These are phyloP conservation scores for Lanmaoa rubissima DNA, from an alignment of 768 basidiomycete genomes.

Conservation along the genomic window DNA sequence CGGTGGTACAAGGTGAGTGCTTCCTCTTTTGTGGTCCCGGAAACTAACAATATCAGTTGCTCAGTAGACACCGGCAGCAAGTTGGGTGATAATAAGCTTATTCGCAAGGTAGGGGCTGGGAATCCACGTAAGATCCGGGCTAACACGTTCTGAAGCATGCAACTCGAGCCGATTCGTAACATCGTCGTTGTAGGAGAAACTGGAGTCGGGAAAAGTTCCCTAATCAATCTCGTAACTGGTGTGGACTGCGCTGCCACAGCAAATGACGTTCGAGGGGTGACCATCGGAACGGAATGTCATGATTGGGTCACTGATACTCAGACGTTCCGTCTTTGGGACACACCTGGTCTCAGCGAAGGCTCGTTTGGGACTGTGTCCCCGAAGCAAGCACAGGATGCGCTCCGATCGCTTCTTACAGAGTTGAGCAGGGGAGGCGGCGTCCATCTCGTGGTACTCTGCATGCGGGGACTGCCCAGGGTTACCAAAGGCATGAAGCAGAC, in stretches of 20 bases:
- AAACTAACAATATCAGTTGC: background rate
- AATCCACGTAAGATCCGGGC: background rate
- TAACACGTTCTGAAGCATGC: slow-evolving; percentile 8
- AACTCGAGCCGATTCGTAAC: slow-evolving; percentile 23
- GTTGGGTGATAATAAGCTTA: slow-evolving; percentile 6
- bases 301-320: slow-evolving; percentile 14
- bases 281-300: slow-evolving; percentile 19
- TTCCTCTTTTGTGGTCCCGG: background rate
- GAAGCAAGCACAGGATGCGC: slow-evolving; percentile 24
- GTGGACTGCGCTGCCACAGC: slow-evolving; percentile 21
- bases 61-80: background rate
- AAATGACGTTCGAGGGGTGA: slow-evolving; percentile 25
- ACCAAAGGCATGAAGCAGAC: slow-evolving; percentile 30
- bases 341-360: slow-evolving; percentile 32
- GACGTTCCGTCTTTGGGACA: slow-evolving; percentile 32
- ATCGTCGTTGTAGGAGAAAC: slow-evolving; percentile 30
- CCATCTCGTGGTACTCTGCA: slow-evolving; percentile 28
- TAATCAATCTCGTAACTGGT: slow-evolving; percentile 30
- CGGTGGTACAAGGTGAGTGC: slow-evolving; percentile 4
- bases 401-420: slow-evolving; percentile 27
- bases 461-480: slow-evolving; percentile 25
- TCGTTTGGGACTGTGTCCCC: slow-evolving; percentile 23
- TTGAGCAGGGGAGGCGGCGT: slow-evolving; percentile 17
- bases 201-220: slow-evolving; percentile 32
- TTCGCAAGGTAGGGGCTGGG: slow-evolving; percentile 1